These are phyloP conservation scores for Yueomyces sp. DNA, from an alignment of 1,139 yeast genomes.

Conservation along the genomic window DNA sequence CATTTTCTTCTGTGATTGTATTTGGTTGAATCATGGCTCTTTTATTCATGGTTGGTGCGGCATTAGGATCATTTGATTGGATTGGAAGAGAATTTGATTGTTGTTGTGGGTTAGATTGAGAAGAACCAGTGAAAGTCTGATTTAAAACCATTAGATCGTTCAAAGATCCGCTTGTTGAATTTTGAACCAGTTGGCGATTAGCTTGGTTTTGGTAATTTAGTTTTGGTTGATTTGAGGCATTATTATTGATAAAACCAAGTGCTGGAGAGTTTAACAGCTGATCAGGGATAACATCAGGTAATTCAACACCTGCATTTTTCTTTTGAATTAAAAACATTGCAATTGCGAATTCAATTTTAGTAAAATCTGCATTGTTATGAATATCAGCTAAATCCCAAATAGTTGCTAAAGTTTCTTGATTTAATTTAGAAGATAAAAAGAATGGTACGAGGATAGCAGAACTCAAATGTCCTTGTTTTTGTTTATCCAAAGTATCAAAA, in stretches of 20 bases:
- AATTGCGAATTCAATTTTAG: conserved; percentile 74
- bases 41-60: not conserved
- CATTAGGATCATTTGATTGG: not conserved
- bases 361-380: conserved; percentile 73
- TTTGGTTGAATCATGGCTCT: no score
- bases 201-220: conserved; percentile 8
- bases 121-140: conserved; percentile 29
- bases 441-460: conserved; percentile 81
- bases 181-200: conserved; percentile 14
- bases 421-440: conserved; percentile 74
- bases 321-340: conserved; percentile 90
- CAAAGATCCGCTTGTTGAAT: conserved; percentile 40
- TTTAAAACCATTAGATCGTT: conserved; percentile 57
- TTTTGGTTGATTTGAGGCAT: conserved; percentile 12
- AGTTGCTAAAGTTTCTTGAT: conserved; percentile 74
- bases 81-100: no score
- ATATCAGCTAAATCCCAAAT: conserved; percentile 94
- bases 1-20: no score
- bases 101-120: conserved; percentile 1
- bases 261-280: conserved; percentile 31
- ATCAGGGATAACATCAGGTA: conserved; percentile 62
- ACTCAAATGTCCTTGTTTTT: conserved; percentile 48
- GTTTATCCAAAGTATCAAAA: conserved; percentile 64
- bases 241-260: conserved; percentile 20
- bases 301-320: conserved; percentile 58